These are phyloP conservation scores for Elsinoe perseae DNA, from an alignment of 2,329 filamentous ascomycete genomes.

Conservation along the genomic window DNA sequence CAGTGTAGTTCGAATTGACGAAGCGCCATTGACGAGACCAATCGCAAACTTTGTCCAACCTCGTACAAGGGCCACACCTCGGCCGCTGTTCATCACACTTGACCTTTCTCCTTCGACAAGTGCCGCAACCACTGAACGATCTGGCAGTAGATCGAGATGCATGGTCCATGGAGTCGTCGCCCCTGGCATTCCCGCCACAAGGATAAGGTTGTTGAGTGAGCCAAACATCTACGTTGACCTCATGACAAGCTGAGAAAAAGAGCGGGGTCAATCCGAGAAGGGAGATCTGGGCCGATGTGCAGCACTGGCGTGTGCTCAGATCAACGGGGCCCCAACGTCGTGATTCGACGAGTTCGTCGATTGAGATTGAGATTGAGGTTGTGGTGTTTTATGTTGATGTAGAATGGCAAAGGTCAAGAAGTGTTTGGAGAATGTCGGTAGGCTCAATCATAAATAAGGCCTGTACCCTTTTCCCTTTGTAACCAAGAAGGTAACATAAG, in stretches of 20 bases:
- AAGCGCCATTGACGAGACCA: slow-evolving; percentile 18
- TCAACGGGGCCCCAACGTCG: background rate
- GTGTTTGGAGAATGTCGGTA: background rate
- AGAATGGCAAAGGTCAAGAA: background rate
- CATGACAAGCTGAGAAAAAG: background rate
- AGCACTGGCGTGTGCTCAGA: background rate
- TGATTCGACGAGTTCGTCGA: background rate
- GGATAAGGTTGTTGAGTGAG: slow-evolving; percentile 6
- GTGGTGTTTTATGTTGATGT: background rate
- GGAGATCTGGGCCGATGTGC: background rate
- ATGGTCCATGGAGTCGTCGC: background rate
- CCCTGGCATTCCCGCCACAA: background rate
- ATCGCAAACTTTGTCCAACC: slow-evolving; percentile 15
- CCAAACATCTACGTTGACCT: background rate
- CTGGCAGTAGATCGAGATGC: slow-evolving; percentile 3
- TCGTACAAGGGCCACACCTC: slow-evolving; percentile 16
- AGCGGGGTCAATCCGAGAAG: slow-evolving; percentile 2
- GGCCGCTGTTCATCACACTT: slow-evolving; percentile 18
- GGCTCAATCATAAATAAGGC: background rate
- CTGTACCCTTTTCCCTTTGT: background rate
- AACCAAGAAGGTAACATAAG: background rate
- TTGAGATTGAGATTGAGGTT: background rate
- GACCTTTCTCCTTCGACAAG: slow-evolving; percentile 15
- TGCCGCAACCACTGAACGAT: slow-evolving; percentile 8
- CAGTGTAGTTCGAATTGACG: slow-evolving; percentile 10